Conservation (phyloP, 768 basidiomycete species). For the Rhizopogon sp. region DNA sequence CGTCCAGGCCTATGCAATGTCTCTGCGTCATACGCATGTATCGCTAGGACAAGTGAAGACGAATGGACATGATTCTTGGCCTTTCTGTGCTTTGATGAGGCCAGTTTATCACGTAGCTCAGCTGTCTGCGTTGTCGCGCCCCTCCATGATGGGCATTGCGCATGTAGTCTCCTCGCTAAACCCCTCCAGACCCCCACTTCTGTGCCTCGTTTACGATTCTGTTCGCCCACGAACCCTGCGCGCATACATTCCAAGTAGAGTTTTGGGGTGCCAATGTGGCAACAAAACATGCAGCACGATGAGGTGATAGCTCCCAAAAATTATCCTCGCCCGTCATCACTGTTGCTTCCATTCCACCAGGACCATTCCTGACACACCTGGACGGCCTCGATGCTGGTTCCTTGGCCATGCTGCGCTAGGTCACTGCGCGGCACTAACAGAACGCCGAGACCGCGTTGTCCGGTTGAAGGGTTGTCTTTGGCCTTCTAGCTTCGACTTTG, state of each 20-base stretch:
- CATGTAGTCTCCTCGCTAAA: not conserved
- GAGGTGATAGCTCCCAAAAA: not conserved
- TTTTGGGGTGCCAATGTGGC: conserved; percentile 1
- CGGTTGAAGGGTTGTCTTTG: not conserved
- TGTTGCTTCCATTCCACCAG: not conserved
- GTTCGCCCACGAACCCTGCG: no score
- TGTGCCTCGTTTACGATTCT: no score
- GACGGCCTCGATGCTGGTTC: not conserved
- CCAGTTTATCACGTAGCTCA: not conserved
- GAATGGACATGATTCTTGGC: not conserved
- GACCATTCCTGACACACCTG: not conserved
- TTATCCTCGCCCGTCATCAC: not conserved
- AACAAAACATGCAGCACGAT: not conserved
- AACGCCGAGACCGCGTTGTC: not conserved
- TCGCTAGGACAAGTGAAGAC: not conserved
- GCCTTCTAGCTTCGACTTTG: not conserved
- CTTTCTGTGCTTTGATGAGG: not conserved
- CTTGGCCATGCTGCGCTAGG: not conserved
- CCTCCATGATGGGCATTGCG: not conserved
- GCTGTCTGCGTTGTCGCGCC: not conserved
- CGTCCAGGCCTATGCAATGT: not conserved
- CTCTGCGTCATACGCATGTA: not conserved
- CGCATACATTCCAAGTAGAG: not conserved
- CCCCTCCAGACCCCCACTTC: not conserved
- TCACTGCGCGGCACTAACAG: not conserved